Evolutionary conservation across 257 asterid genomes (phyloP).

Genomic region (Nicotiana undulata): DNA sequence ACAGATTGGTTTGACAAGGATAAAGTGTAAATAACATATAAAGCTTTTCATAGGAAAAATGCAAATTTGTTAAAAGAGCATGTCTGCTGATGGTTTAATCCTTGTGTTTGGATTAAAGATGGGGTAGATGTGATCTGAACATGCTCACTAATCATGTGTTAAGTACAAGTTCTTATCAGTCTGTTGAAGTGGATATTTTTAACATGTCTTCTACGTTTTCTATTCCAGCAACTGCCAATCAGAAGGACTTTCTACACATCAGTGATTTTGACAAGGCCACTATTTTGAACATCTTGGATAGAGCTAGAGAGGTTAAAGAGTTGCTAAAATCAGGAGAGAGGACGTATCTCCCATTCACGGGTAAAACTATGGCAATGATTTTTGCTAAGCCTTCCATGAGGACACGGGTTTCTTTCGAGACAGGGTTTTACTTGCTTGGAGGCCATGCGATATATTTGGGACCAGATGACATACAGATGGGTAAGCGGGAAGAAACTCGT

Average conservation of each 20-base stretch:
- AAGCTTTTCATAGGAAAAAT: background rate
- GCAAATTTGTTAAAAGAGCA: background rate
- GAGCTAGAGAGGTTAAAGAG: conserved; percentile 83
- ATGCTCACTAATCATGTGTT: background rate
- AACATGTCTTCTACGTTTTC: background rate
- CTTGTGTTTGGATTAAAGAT: background rate
- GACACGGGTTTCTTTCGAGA: conserved; percentile 90
- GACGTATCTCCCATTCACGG: conserved; percentile 74
- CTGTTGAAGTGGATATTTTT: conserved; percentile 2
- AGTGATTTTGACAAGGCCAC: conserved; percentile 78
- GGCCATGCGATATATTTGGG: conserved; percentile 95
- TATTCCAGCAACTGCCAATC: conserved; percentile 57
- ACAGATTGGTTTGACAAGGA: background rate
- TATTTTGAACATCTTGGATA: conserved; percentile 56
- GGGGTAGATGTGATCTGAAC: background rate
- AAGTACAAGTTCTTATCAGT: background rate
- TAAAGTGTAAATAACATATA: background rate
- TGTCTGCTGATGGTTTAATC: background rate
- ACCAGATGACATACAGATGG: conserved; percentile 94
- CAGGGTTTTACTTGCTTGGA: conserved; percentile 86
- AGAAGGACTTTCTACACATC: conserved; percentile 81
- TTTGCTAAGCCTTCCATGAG: conserved; percentile 98
- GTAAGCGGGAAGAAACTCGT: conserved; percentile 96
- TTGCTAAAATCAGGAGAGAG: conserved; percentile 78
- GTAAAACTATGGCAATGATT: conserved; percentile 93